Conservation (phyloP, 1,139 yeast genomes). For the Casaregolazyma suthepensis region DNA sequence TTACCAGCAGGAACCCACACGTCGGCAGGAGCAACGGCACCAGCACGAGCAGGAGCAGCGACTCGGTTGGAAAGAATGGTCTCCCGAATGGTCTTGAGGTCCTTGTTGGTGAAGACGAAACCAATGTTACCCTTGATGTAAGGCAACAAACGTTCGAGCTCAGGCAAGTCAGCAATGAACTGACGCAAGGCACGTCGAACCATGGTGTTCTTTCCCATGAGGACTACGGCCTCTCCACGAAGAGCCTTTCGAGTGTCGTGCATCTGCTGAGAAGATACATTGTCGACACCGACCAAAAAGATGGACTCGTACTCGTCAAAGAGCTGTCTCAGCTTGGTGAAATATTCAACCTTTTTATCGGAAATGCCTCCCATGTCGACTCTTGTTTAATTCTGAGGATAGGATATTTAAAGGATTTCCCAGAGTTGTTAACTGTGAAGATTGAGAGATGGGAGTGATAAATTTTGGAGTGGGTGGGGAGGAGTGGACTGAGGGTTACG, state of each 20-base stretch:
- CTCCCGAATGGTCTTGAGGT: conserved; percentile 89
- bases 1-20: conserved; percentile 98
- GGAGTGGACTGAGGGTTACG: not conserved
- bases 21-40: conserved; percentile 98
- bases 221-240: conserved; percentile 89
- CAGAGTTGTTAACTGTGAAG: not conserved
- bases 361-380: conserved; percentile 99
- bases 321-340: conserved; percentile 89
- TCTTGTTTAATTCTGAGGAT: conserved; percentile 53
- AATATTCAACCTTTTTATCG: conserved; percentile 95
- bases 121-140: conserved; percentile 97
- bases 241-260: conserved; percentile 98
- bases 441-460: not conserved
- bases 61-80: conserved; percentile 84
- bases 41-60: conserved; percentile 99
- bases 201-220: conserved; percentile 99
- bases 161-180: conserved; percentile 90
- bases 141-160: conserved; percentile 91
- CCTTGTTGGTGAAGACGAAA: conserved; percentile 97
- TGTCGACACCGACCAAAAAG: conserved; percentile 98
- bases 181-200: conserved; percentile 99
- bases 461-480: not conserved
- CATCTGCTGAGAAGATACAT: conserved; percentile 99
- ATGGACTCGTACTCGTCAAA: conserved; percentile 96
- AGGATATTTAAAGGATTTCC: conserved; percentile 84